Evolutionary conservation across 345 rosid species (phyloP).

Genomic region (Tarenaya hassleriana): DNA sequence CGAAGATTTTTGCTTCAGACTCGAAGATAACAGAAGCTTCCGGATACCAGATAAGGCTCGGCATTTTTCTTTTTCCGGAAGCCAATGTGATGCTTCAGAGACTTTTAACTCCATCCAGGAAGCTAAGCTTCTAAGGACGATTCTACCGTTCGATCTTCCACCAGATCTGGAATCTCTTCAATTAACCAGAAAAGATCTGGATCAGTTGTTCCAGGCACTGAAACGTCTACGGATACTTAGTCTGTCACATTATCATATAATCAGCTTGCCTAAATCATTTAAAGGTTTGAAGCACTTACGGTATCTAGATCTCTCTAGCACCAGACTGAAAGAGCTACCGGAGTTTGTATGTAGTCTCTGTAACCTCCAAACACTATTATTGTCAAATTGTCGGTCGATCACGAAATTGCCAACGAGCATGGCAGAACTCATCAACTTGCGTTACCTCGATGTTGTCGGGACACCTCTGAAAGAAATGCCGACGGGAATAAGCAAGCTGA

Average conservation of each 20-base stretch:
- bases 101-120: slow-evolving; percentile 22
- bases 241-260: slow-evolving; percentile 30
- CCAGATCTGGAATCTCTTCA: slow-evolving; percentile 28
- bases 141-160: slow-evolving; percentile 28
- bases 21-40: slow-evolving; percentile 21
- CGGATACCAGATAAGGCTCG: slow-evolving; percentile 23
- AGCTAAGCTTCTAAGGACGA: slow-evolving; percentile 27
- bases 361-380: slow-evolving; percentile 31
- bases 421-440: slow-evolving; percentile 31
- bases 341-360: slow-evolving; percentile 29
- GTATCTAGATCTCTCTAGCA: slow-evolving; percentile 32
- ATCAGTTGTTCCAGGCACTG: slow-evolving; percentile 20
- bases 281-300: slow-evolving; percentile 27
- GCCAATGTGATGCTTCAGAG: slow-evolving; percentile 27
- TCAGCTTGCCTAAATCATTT: slow-evolving; percentile 26
- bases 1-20: slow-evolving; percentile 34
- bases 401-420: slow-evolving; percentile 30
- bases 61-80: slow-evolving; percentile 37
- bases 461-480: slow-evolving; percentile 31
- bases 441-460: slow-evolving; percentile 28
- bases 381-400: slow-evolving; percentile 22
- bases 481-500: slow-evolving; percentile 28
- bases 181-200: slow-evolving; percentile 23
- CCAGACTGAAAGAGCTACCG: slow-evolving; percentile 27
- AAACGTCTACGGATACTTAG: slow-evolving; percentile 25